Percentiles rank a stretch among this genome's conserved stretches.
Evolutionary conservation across 768 basidiomycete genomes (phyloP).

Genomic region (Leccinum pellstonianum): DNA sequence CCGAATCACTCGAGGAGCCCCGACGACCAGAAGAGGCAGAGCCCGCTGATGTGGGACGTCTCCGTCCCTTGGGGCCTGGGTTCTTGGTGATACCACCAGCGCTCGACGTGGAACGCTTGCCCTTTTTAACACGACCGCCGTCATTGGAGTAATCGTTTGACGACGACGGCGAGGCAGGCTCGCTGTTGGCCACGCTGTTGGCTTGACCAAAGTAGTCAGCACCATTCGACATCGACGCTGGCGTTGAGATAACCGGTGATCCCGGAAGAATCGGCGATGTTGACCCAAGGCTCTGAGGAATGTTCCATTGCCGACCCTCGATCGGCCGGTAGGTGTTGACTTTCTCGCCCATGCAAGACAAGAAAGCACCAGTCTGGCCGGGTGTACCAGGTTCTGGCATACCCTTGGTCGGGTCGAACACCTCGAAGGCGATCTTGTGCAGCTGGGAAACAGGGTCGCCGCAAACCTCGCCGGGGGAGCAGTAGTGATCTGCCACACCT

Average conservation of each 20-base stretch:
- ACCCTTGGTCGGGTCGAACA: conserved; percentile 69
- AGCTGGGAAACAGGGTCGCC: conserved; percentile 95
- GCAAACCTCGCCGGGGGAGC: conserved; percentile 80
- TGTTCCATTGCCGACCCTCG: conserved; percentile 79
- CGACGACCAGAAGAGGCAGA: conserved; percentile 67
- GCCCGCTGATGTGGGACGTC: conserved; percentile 76
- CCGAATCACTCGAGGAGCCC: conserved; percentile 62
- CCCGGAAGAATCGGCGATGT: conserved; percentile 61
- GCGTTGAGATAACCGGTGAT: conserved; percentile 68
- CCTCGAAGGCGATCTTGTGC: conserved; percentile 94
- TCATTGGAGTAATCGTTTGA: conserved; percentile 76
- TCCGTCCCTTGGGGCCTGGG: conserved; percentile 47
- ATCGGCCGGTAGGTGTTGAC: conserved; percentile 87
- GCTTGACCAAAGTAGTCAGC: conserved; percentile 63
- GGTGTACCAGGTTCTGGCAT: conserved; percentile 76
- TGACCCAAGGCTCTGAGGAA: conserved; percentile 40
- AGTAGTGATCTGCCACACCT: conserved; percentile 80
- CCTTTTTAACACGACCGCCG: conserved; percentile 80
- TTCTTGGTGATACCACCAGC: conserved; percentile 44
- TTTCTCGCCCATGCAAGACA: conserved; percentile 91
- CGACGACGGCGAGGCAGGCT: conserved; percentile 61
- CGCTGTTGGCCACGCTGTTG: conserved; percentile 52
- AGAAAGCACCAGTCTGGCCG: conserved; percentile 76
- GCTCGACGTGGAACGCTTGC: conserved; percentile 74
- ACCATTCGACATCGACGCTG: conserved; percentile 48